A percentile compares a stretch with the other conserved stretches of the same genome.
Conservation (phyloP, 1,284 basidiomycete species). For the Omphalotus olearius region DNA sequence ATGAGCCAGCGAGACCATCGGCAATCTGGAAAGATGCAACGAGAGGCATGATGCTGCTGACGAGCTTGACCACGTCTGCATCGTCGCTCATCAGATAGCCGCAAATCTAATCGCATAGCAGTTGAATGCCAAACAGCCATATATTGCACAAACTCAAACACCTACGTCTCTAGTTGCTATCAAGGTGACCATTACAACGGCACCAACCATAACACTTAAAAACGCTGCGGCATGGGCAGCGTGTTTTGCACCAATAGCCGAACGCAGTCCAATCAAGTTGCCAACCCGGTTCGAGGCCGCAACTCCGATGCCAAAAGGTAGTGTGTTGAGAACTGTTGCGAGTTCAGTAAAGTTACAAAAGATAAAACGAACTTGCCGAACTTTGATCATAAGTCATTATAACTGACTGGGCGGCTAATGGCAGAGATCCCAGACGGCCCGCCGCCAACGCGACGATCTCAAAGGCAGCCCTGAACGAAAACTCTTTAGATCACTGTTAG, state of each 20-base stretch:
- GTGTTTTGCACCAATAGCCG: constrained; percentile 48
- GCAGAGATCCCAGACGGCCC: constrained; percentile 58
- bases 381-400: constrained; percentile 84
- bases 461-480: constrained; percentile 59
- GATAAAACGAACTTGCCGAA: constrained; percentile 23
- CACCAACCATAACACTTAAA: constrained; percentile 57
- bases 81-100: constrained; percentile 73
- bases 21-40: constrained; percentile 80
- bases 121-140: neutral
- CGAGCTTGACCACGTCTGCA: constrained; percentile 51
- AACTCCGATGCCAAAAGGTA: constrained; percentile 69
- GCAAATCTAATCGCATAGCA: constrained; percentile 36
- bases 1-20: constrained; percentile 70
- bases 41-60: constrained; percentile 71
- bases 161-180: constrained; percentile 53
- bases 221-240: constrained; percentile 62
- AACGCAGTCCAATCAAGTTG: constrained; percentile 63
- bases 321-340: constrained; percentile 53
- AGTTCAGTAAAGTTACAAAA: constrained; percentile 2
- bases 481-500: neutral
- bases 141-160: neutral
- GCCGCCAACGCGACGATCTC: constrained; percentile 79
- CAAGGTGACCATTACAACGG: constrained; percentile 55
- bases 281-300: constrained; percentile 72
- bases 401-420: constrained; percentile 71